phyloP scores from a whole-genome alignment of 2,329 filamentous ascomycete genomes.

The Zymoseptoria pseudotritici region DNA sequence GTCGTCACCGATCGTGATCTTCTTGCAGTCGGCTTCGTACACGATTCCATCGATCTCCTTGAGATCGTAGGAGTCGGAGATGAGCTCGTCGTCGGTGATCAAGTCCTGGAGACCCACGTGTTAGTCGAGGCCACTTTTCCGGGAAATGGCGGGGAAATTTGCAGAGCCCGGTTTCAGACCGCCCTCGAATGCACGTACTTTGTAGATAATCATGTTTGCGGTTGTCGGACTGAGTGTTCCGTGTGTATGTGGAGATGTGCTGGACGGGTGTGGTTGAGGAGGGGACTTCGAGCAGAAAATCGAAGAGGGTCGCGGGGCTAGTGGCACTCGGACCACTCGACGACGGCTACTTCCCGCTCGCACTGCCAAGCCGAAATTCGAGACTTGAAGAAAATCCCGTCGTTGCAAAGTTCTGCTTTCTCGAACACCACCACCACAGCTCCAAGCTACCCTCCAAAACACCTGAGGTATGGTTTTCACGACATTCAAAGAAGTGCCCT shows the following conservation, averaged over 20 bases:
- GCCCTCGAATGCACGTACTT: constrained; percentile 35
- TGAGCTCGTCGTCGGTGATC: constrained; percentile 84
- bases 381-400: neutral
- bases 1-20: constrained; percentile 72
- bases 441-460: constrained; percentile 8
- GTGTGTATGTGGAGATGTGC: neutral
- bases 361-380: neutral
- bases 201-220: constrained; percentile 52
- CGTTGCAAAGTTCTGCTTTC: neutral
- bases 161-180: neutral
- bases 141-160: neutral
- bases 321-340: neutral
- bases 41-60: constrained; percentile 71
- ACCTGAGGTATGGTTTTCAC: constrained; percentile 30
- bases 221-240: constrained; percentile 7
- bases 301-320: neutral
- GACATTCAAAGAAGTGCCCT: constrained; percentile 35
- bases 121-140: neutral
- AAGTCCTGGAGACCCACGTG: constrained; percentile 58
- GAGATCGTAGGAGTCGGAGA: constrained; percentile 88
- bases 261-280: constrained; percentile 15
- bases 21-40: constrained; percentile 87
- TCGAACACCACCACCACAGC: constrained; percentile 5
- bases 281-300: constrained; percentile 5
- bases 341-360: neutral